Conservation (phyloP, 306 rosid species). For the Herpetospermum pedunculosum region DNA sequence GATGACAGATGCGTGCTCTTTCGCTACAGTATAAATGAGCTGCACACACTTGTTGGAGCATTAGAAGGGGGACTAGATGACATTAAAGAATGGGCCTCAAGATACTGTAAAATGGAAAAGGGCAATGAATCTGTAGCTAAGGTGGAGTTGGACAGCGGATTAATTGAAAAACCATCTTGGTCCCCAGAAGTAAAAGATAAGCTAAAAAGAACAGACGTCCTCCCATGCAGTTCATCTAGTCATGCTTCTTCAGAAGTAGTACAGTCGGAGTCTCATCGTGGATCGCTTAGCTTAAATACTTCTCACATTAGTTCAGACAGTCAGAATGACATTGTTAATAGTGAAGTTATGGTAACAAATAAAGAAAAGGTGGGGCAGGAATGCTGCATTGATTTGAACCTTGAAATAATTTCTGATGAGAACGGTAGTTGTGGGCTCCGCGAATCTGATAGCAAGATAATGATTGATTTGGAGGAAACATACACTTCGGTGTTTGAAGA, state of each 20-base stretch:
- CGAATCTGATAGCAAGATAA: slow-evolving; percentile 24
- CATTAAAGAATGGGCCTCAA: slow-evolving; percentile 32
- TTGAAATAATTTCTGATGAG: slow-evolving; percentile 31
- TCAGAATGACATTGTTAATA: slow-evolving; percentile 17
- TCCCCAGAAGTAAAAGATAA: slow-evolving; percentile 29
- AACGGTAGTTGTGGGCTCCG: slow-evolving; percentile 21
- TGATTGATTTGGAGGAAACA: slow-evolving; percentile 24
- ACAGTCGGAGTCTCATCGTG: slow-evolving; percentile 40
- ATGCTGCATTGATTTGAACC: slow-evolving; percentile 42
- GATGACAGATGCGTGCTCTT: slow-evolving; percentile 43
- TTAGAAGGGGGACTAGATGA: slow-evolving; percentile 49
- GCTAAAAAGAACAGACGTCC: slow-evolving; percentile 28
- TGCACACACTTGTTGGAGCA: slow-evolving; percentile 48
- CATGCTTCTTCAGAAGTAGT: slow-evolving; percentile 47
- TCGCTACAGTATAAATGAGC: slow-evolving; percentile 41
- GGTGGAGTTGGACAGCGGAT: slow-evolving; percentile 22
- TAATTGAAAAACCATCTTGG: slow-evolving; percentile 23
- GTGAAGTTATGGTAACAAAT: slow-evolving; percentile 15
- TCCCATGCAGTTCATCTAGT: slow-evolving; percentile 31
- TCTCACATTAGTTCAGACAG: slow-evolving; percentile 29
- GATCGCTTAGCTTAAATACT: slow-evolving; percentile 24
- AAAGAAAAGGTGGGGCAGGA: slow-evolving; percentile 24
- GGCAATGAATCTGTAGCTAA: slow-evolving; percentile 15
- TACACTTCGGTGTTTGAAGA: slow-evolving; percentile 9
- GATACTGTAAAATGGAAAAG: slow-evolving; percentile 17